These are phyloP conservation scores for Incumbomyces delicatus DNA, from an alignment of 2,329 filamentous ascomycete species.

Conservation along the genomic window DNA sequence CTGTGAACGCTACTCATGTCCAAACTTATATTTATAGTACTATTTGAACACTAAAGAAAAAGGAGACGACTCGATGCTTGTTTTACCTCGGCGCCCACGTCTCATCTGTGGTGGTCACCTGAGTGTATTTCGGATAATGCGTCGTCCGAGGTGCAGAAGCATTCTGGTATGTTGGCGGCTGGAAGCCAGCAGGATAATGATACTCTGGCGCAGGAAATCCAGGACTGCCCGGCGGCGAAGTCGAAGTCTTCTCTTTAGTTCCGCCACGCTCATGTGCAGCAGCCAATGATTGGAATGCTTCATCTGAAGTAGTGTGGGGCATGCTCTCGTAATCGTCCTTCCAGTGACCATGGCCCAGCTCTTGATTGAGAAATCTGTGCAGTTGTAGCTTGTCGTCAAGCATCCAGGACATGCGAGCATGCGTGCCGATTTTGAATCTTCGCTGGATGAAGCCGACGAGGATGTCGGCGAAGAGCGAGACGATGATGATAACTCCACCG, in stretches of 20 bases:
- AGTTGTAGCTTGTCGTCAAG: conserved; percentile 20
- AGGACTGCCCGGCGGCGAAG: neutral
- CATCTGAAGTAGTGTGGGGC: neutral
- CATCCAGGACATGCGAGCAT: conserved; percentile 15
- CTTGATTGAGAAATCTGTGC: conserved; percentile 20
- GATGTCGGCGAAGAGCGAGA: conserved; percentile 12
- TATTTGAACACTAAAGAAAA: too few species aligned
- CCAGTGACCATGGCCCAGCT: conserved; percentile 13
- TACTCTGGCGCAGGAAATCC: too few species aligned
- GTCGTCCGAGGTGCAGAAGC: neutral
- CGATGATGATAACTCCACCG: conserved; percentile 13
- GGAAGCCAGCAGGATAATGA: neutral
- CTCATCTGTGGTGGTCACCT: neutral
- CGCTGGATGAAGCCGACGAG: conserved; percentile 12
- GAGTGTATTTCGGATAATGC: neutral
- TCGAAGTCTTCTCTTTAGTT: neutral
- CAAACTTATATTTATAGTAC: too few species aligned
- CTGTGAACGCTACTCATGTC: too few species aligned
- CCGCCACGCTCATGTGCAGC: neutral
- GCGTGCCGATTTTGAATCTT: conserved; percentile 3
- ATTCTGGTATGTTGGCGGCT: neutral
- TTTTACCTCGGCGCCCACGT: conserved; percentile 2
- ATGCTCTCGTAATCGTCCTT: neutral
- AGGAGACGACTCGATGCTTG: too few species aligned
- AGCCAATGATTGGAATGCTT: neutral